phyloP scores from a whole-genome alignment of 2,329 filamentous ascomycete genomes.

The Cladophialophora carrionii region DNA sequence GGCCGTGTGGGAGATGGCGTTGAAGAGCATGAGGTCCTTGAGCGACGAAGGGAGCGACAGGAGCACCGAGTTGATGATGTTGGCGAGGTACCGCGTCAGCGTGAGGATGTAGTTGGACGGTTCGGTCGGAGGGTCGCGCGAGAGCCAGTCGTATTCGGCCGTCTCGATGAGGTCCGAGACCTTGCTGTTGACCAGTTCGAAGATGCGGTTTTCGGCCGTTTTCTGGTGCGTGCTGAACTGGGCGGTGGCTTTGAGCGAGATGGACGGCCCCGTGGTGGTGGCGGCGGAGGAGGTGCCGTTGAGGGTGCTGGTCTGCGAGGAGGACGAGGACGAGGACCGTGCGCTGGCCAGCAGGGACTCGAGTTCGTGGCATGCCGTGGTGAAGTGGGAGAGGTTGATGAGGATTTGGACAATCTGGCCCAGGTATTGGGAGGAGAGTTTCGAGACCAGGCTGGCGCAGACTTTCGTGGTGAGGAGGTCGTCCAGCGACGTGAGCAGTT shows the following conservation, averaged over 20 bases:
- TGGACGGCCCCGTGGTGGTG: conserved; percentile 66
- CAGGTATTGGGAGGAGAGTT: conserved; percentile 87
- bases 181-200: conserved; percentile 97
- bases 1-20: conserved; percentile 87
- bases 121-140: conserved; percentile 65
- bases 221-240: conserved; percentile 90
- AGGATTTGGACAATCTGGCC: conserved; percentile 98
- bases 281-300: neutral
- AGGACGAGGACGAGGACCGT: conserved; percentile 73
- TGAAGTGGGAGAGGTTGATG: conserved; percentile 96
- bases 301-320: conserved; percentile 48
- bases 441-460: conserved; percentile 84
- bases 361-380: conserved; percentile 86
- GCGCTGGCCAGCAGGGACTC: conserved; percentile 84
- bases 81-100: conserved; percentile 85
- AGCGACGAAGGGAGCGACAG: conserved; percentile 92
- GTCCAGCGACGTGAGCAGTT: conserved; percentile 84
- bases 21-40: conserved; percentile 97
- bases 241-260: conserved; percentile 66
- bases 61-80: conserved; percentile 95
- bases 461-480: conserved; percentile 92
- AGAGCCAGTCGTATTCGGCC: conserved; percentile 91
- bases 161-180: conserved; percentile 97
- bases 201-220: conserved; percentile 94
- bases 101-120: conserved; percentile 96